Evolutionary conservation across 2,329 filamentous ascomycete species (phyloP).

Genomic region (Diaporthe destruens): DNA sequence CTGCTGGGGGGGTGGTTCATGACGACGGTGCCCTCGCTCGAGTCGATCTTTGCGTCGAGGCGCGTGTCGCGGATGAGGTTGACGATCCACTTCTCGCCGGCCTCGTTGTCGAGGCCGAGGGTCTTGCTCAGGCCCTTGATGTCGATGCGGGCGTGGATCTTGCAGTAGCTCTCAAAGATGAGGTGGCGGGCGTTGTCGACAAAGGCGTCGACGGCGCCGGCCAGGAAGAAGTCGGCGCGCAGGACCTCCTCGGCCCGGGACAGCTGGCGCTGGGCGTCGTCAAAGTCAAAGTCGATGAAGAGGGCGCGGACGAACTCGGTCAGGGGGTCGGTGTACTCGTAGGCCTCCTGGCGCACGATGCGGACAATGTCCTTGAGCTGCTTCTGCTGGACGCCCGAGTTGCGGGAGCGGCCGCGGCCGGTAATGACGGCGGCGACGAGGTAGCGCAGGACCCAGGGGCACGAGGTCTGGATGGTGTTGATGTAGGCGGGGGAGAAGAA

Average conservation of each 20-base stretch:
- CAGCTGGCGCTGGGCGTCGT: slow-evolving; percentile 93
- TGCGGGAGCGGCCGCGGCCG: slow-evolving; percentile 84
- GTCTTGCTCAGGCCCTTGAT: slow-evolving; percentile 96
- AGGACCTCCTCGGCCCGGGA: slow-evolving; percentile 90
- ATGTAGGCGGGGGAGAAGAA: slow-evolving; percentile 98
- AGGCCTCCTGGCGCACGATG: slow-evolving; percentile 95
- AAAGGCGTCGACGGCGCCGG: slow-evolving; percentile 85
- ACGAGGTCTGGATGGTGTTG: slow-evolving; percentile 99
- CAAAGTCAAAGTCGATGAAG: slow-evolving; percentile 96
- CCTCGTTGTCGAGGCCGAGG: slow-evolving; percentile 90
- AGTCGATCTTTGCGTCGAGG: slow-evolving; percentile 99
- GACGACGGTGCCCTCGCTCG: slow-evolving; percentile 96
- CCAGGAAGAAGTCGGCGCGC: slow-evolving; percentile 94
- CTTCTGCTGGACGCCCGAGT: slow-evolving; percentile 92
- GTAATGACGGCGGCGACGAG: slow-evolving; percentile 95
- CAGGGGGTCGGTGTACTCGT: slow-evolving; percentile 96
- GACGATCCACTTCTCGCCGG: slow-evolving; percentile 99
- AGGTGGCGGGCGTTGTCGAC: slow-evolving; percentile 95
- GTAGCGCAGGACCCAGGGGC: slow-evolving; percentile 96
- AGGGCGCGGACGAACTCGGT: slow-evolving; percentile 97
- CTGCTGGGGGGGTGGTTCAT: slow-evolving; percentile 99
- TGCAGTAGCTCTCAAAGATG: slow-evolving; percentile 99
- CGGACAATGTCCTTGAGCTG: slow-evolving; percentile 97
- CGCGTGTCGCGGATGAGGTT: slow-evolving; percentile 98
- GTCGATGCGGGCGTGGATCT: slow-evolving; percentile 98